Base-by-base conservation (phyloP, 306 rosid genomes). In the Hippophae gyantsensis region DNA sequence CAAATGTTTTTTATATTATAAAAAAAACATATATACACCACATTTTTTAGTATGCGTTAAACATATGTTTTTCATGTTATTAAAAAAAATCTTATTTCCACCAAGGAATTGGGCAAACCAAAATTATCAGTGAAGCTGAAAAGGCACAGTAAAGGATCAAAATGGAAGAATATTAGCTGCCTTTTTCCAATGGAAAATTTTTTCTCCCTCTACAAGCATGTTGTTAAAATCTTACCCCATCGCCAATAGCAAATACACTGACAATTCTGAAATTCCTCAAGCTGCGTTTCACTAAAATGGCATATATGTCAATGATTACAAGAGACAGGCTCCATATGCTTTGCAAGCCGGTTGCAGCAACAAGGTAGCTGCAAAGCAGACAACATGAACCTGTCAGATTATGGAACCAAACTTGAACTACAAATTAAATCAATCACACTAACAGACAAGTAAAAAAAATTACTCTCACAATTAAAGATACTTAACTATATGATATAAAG, bases 321-420 rank as follows among this genome's bases (percentile, higher is more conserved):
- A 83, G 77, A 51, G 66, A 52, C 60, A 83, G 71, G 65, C 89
- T 83, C 89, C 89, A 83, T 65, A 76, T 46, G 67, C 83, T 56
- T 66, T 79, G 89, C 66, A 79, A 64, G 71, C 83, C 52, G 54
- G 78, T 73, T 68, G 89, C 85, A 74, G 77, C 85, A 56, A 79
- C 79, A 14, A 79, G 79, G 80, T 69, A 83, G 66, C 89, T 83
- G 72, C 42, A 73, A 61, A 70, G 47, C 42, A 82, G 74, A 76
- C 51, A 48, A 54, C 57, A 66, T 60, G 52, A 64, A 69, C 50
- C 32, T 43, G 61, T 78, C 5, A 32, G 5, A 4, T 32, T 32
- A 4, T 32, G 38, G 38, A 32, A 32, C 38, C 38, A 4, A 32
- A 32, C 38, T 32, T 32, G 38, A 32, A 32, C 38, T 32, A 32